Evolutionary conservation across 768 basidiomycete genomes (phyloP).

Genomic region (Epithele typhae): DNA sequence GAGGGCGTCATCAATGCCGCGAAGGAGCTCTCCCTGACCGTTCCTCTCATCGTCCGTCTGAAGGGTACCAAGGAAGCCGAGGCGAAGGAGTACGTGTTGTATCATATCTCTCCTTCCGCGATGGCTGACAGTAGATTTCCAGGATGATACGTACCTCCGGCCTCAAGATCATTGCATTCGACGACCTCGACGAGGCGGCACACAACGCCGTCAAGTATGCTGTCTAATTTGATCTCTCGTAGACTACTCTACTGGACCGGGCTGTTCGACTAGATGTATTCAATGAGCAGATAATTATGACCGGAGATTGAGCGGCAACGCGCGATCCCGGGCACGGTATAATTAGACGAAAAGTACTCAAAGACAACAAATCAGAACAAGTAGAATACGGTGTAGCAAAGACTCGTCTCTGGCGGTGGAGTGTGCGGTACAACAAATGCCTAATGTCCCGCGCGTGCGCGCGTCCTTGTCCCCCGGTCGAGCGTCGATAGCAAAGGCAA

Average conservation of each 20-base stretch:
- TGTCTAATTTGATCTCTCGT: not conserved
- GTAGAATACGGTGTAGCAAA: conserved; percentile 8
- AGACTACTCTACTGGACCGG: conserved; percentile 10
- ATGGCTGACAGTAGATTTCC: conserved; percentile 1
- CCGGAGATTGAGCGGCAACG: not conserved
- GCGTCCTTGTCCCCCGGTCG: too few species aligned
- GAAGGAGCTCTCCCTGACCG: conserved; percentile 77
- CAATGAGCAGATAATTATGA: conserved; percentile 4
- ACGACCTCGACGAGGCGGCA: conserved; percentile 90
- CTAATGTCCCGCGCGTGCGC: too few species aligned
- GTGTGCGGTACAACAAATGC: not conserved
- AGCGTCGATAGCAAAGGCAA: too few species aligned
- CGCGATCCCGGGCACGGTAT: too few species aligned
- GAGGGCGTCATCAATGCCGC: conserved; percentile 99
- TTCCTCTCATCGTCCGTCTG: conserved; percentile 90
- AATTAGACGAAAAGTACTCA: conserved; percentile 2
- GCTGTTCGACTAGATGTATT: conserved; percentile 11
- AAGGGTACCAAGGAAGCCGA: conserved; percentile 97
- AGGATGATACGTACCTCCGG: conserved; percentile 95
- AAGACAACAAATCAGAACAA: conserved; percentile 15
- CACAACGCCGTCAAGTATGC: conserved; percentile 73
- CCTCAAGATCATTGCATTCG: conserved; percentile 89
- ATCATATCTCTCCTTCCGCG: not conserved
- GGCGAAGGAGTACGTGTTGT: conserved; percentile 80
- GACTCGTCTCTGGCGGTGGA: too few species aligned